These are phyloP conservation scores for Mediolabrus comicus DNA, from an alignment of 108 stramenopile species.

Conservation along the genomic window DNA sequence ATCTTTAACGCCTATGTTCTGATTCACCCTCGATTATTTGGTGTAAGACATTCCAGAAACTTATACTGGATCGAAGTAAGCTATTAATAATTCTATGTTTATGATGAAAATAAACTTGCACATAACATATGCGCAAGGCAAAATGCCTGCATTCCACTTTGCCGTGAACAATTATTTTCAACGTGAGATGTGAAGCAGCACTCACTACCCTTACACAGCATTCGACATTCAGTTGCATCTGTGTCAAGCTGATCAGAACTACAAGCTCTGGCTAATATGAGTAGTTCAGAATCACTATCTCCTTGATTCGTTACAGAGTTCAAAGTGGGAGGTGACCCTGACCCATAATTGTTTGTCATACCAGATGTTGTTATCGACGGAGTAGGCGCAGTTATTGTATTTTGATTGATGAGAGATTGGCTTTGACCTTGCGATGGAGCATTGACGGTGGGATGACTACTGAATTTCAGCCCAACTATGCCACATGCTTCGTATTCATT, in stretches of 20 bases:
- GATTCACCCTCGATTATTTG: too few species aligned
- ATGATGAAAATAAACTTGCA: not conserved
- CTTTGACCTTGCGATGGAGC: not conserved
- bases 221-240: slow-evolving; percentile 13
- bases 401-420: not conserved
- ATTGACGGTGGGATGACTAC: not conserved
- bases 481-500: slow-evolving; percentile 18
- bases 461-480: slow-evolving; percentile 6
- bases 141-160: slow-evolving; percentile 3
- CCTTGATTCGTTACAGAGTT: not conserved
- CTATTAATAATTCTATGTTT: too few species aligned
- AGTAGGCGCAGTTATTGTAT: not conserved
- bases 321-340: not conserved
- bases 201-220: slow-evolving; percentile 27
- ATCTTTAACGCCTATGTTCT: too few species aligned
- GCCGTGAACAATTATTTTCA: slow-evolving; percentile 5
- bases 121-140: slow-evolving; percentile 23
- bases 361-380: not conserved
- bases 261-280: slow-evolving; percentile 23
- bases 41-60: too few species aligned
- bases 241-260: slow-evolving; percentile 20
- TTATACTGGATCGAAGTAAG: too few species aligned
- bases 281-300: slow-evolving; percentile 5
- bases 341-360: not conserved
- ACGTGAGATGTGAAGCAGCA: slow-evolving; percentile 19